Evolutionary conservation across 1,284 basidiomycete species (phyloP).

Genomic region (Trichosporon sp.): DNA sequence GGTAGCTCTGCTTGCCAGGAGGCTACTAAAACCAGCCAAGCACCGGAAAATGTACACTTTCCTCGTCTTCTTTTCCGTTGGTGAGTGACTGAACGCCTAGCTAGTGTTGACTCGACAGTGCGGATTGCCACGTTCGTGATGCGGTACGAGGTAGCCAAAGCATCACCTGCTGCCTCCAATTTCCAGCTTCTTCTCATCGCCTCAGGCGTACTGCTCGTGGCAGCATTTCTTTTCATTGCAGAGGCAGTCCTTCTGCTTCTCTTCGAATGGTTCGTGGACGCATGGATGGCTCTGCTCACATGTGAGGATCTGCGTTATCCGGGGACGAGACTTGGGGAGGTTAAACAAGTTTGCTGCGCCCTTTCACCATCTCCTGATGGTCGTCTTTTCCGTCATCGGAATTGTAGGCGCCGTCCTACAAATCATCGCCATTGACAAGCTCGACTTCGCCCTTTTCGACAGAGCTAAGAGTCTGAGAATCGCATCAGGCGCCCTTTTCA

Average conservation of each 20-base stretch:
- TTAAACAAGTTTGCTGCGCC: neutral
- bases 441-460: slow-evolving; percentile 2
- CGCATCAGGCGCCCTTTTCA: slow-evolving; percentile 10
- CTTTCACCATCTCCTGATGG: neutral
- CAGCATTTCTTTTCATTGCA: slow-evolving; percentile 11
- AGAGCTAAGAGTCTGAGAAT: slow-evolving; percentile 1
- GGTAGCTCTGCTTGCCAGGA: neutral
- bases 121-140: slow-evolving; percentile 9
- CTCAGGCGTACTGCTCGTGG: slow-evolving; percentile 8
- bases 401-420: slow-evolving; percentile 13
- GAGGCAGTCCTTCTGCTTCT: slow-evolving; percentile 8
- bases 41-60: neutral
- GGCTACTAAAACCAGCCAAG: neutral
- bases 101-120: neutral
- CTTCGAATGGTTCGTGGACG: slow-evolving; percentile 6
- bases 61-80: neutral
- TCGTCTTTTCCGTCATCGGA: slow-evolving; percentile 8
- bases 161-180: neutral
- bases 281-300: neutral
- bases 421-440: slow-evolving; percentile 1
- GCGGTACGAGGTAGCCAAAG: neutral
- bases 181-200: slow-evolving; percentile 8
- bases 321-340: neutral
- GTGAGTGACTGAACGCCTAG: neutral
- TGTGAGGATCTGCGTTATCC: slow-evolving; percentile 1